Conservation (phyloP, 75 land plant genomes). For the Pseudotsuga menziesii region DNA sequence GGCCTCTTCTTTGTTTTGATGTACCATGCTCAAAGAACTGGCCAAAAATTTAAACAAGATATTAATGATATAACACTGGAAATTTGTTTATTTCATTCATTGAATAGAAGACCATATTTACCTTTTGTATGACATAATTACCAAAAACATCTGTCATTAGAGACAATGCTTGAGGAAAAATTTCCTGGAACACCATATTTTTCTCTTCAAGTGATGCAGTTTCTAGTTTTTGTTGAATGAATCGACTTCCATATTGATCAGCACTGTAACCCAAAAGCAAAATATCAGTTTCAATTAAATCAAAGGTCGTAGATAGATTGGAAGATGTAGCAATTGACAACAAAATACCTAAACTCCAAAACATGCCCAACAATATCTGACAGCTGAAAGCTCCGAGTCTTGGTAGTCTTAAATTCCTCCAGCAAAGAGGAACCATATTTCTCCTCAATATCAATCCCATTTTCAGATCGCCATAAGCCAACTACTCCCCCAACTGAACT, state of each 20-base stretch:
- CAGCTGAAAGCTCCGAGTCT: constrained; percentile 71
- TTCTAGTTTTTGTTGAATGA: constrained; percentile 97
- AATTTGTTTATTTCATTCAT: background rate
- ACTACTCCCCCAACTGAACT: constrained; percentile 31
- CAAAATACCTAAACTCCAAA: constrained; percentile 84
- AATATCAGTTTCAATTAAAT: constrained; percentile 2
- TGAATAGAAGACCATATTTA: constrained; percentile 15
- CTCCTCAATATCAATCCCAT: constrained; percentile 50
- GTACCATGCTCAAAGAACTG: constrained; percentile 98
- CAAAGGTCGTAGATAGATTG: background rate
- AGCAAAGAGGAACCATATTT: constrained; percentile 57
- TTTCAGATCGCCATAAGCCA: constrained; percentile 67
- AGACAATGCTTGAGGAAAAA: constrained; percentile 83
- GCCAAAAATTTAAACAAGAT: background rate
- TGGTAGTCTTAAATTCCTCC: constrained; percentile 84
- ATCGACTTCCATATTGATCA: constrained; percentile 98
- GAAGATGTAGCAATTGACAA: background rate
- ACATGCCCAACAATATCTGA: constrained; percentile 92
- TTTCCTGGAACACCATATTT: constrained; percentile 81
- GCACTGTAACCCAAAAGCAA: constrained; percentile 37
- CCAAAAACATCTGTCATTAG: constrained; percentile 99
- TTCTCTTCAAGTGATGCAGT: constrained; percentile 74
- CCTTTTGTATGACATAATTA: constrained; percentile 99
- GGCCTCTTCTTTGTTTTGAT: constrained; percentile 73
- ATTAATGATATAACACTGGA: background rate